phyloP scores from a whole-genome alignment of 108 stramenopile genomes.

The Nitzschia palea region DNA sequence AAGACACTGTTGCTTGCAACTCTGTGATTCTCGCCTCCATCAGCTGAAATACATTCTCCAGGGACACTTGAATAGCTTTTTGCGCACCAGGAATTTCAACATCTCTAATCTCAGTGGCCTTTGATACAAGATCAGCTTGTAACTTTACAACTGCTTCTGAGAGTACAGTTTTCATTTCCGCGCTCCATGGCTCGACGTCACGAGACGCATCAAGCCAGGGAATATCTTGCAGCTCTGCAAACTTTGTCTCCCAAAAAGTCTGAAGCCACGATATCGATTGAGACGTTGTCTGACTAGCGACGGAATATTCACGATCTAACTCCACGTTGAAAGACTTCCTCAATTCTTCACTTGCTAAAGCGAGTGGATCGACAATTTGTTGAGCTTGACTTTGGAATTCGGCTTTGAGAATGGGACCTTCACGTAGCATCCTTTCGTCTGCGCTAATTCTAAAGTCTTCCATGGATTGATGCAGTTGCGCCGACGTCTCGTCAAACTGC shows the following conservation, averaged over 20 bases:
- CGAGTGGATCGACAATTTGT: no score
- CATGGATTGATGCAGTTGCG: background rate
- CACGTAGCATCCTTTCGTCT: background rate
- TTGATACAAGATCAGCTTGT: background rate
- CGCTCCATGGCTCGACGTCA: no score
- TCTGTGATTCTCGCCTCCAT: no score
- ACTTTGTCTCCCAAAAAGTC: background rate
- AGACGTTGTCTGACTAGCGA: background rate
- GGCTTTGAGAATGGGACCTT: background rate
- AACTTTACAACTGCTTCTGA: background rate
- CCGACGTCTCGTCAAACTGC: background rate
- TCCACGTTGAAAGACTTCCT: background rate
- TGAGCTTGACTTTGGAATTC: no score
- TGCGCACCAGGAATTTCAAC: background rate
- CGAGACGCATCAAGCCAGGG: no score
- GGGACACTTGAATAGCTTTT: background rate
- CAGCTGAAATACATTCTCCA: no score
- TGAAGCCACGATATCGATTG: background rate
- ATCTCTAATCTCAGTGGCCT: background rate
- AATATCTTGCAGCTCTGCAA: background rate
- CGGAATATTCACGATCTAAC: background rate
- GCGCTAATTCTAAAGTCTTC: background rate
- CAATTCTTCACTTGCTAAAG: no score
- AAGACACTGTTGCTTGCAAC: no score
- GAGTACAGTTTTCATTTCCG: no score